Evolutionary conservation across 2,329 filamentous ascomycete species (phyloP).

Genomic region (Talaromyces sp.): DNA sequence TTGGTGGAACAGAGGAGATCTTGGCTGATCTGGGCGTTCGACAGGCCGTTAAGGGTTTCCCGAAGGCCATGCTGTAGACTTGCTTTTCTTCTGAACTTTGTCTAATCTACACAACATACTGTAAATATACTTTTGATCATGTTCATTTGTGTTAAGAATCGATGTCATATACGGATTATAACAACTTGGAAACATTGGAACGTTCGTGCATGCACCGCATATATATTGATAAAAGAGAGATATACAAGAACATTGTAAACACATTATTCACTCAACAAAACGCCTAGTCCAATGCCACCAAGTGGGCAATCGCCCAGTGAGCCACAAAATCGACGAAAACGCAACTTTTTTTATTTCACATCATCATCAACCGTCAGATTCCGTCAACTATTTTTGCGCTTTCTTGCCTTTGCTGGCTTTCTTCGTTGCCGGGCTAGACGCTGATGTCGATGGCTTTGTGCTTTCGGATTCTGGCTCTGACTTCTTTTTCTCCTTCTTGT

Average conservation of each 20-base stretch:
- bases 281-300: conserved; percentile 10
- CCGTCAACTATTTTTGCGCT: conserved; percentile 10
- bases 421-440: background rate
- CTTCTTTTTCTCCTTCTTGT: conserved; percentile 12
- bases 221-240: background rate
- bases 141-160: background rate
- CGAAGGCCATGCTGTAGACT: conserved; percentile 70
- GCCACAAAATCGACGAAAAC: background rate
- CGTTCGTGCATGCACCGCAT: background rate
- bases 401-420: conserved; percentile 14
- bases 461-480: conserved; percentile 7
- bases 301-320: background rate
- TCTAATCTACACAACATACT: background rate
- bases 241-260: background rate
- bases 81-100: background rate
- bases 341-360: background rate
- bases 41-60: conserved; percentile 79
- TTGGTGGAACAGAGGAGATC: conserved; percentile 80
- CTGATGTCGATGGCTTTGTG: background rate
- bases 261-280: background rate
- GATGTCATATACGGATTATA: background rate
- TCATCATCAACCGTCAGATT: background rate
- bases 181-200: background rate
- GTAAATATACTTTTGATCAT: background rate
- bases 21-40: conserved; percentile 74